Conservation (phyloP, 768 basidiomycete genomes). For the Panus rudis region DNA sequence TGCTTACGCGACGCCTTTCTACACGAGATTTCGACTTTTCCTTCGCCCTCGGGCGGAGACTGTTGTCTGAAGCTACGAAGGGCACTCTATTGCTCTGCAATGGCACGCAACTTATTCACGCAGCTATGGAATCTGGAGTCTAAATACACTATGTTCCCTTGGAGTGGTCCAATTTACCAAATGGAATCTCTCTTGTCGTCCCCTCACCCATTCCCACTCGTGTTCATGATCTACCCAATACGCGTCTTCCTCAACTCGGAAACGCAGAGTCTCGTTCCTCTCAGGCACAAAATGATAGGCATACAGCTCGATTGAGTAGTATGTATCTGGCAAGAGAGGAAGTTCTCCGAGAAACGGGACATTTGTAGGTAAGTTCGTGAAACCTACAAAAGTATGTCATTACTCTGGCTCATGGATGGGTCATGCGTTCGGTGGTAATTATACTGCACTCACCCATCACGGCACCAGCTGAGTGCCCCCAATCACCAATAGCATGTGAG, state of each 20-base stretch:
- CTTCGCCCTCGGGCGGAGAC: too few relatives aligned
- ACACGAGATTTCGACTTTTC: too few relatives aligned
- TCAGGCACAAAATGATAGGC: constrained; percentile 44
- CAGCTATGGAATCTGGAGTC: too few relatives aligned
- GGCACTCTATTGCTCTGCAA: too few relatives aligned
- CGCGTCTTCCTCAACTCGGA: constrained; percentile 39
- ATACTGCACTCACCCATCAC: constrained; percentile 34
- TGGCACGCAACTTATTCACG: too few relatives aligned
- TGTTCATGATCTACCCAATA: constrained; percentile 32
- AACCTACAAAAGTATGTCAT: too few relatives aligned
- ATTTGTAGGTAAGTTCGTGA: constrained; percentile 35
- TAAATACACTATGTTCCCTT: too few relatives aligned
- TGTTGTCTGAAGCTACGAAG: too few relatives aligned
- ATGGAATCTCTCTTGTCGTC: constrained; percentile 43
- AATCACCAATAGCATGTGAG: constrained; percentile 50
- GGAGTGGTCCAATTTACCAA: constrained; percentile 24
- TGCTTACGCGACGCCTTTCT: too few relatives aligned
- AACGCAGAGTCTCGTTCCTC: constrained; percentile 39
- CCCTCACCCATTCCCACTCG: constrained; percentile 43
- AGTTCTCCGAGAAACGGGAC: constrained; percentile 44
- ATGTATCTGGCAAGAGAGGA: constrained; percentile 40
- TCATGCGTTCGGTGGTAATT: neutral
- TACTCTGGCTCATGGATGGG: neutral
- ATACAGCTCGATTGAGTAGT: constrained; percentile 48
- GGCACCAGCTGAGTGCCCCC: constrained; percentile 46